A percentile compares a stretch with the other conserved stretches of the same genome.
Conservation (phyloP, 2,329 filamentous ascomycete species). For the Diplodia sapinea region DNA sequence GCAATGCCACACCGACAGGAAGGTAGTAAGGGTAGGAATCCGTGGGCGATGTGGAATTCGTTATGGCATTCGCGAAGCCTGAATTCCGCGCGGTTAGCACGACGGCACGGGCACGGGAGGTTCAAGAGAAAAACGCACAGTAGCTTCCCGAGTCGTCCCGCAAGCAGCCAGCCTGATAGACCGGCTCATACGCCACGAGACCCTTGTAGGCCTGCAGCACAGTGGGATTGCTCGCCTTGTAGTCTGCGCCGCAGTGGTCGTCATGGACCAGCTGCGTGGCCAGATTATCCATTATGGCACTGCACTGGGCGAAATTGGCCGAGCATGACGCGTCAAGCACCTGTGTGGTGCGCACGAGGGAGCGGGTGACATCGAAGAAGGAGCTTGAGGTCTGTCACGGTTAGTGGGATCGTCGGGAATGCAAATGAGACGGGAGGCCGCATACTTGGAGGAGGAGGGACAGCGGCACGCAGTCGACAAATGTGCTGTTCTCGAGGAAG, state of each 20-base stretch:
- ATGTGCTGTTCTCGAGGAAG: slow-evolving; percentile 70
- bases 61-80: slow-evolving; percentile 80
- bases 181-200: slow-evolving; percentile 74
- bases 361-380: slow-evolving; percentile 81
- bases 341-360: slow-evolving; percentile 72
- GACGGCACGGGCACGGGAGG: slow-evolving; percentile 31
- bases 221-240: slow-evolving; percentile 67
- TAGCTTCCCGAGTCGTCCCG: slow-evolving; percentile 67
- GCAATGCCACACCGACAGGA: slow-evolving; percentile 75
- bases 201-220: slow-evolving; percentile 78
- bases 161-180: slow-evolving; percentile 83
- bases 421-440: neutral
- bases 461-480: slow-evolving; percentile 78
- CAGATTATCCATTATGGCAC: slow-evolving; percentile 65
- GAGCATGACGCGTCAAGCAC: slow-evolving; percentile 80
- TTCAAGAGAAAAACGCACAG: slow-evolving; percentile 60
- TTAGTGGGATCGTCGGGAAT: slow-evolving; percentile 33
- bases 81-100: slow-evolving; percentile 18
- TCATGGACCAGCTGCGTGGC: slow-evolving; percentile 68
- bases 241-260: slow-evolving; percentile 75
- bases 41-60: slow-evolving; percentile 68
- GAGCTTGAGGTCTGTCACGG: slow-evolving; percentile 71
- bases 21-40: slow-evolving; percentile 86
- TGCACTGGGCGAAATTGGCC: slow-evolving; percentile 70
- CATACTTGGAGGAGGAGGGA: slow-evolving; percentile 81